phyloP scores from a whole-genome alignment of 495 filamentous ascomycete species.

The Glarea lozoyensis region DNA sequence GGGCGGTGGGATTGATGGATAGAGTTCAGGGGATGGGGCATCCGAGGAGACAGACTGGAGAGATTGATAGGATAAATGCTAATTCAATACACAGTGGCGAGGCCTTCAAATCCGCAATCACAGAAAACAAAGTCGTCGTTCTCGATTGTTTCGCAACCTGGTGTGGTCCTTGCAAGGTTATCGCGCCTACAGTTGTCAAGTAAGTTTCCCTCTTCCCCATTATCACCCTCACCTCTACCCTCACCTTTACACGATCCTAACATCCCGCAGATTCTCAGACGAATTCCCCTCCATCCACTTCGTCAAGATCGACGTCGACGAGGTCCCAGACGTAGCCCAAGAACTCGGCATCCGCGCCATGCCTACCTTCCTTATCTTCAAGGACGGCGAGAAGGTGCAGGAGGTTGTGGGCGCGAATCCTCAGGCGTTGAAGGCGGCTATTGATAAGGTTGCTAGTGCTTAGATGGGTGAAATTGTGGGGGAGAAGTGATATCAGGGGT shows the following conservation, averaged over 20 bases:
- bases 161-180: conserved; percentile 94
- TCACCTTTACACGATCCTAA: neutral
- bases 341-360: conserved; percentile 85
- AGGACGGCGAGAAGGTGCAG: conserved; percentile 54
- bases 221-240: conserved; percentile 1
- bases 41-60: too few species aligned
- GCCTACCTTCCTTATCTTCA: conserved; percentile 89
- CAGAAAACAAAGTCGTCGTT: conserved; percentile 51
- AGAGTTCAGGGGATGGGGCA: too few species aligned
- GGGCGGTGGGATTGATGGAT: neutral
- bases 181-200: conserved; percentile 65
- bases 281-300: conserved; percentile 53
- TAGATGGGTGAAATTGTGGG: too few species aligned
- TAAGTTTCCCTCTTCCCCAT: conserved; percentile 26
- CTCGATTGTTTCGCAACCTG: conserved; percentile 84
- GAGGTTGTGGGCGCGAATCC: conserved; percentile 82
- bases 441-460: conserved; percentile 30
- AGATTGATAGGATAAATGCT: too few species aligned
- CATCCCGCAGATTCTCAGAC: conserved; percentile 41
- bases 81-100: too few species aligned
- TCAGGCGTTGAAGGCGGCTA: conserved; percentile 45
- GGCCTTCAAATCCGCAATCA: conserved; percentile 51
- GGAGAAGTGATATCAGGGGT: too few species aligned
- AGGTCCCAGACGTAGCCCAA: conserved; percentile 63
- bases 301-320: conserved; percentile 91